Percentiles rank a stretch among this genome's conserved stretches.
phyloP scores from a whole-genome alignment of 257 asterid genomes.

The Phtheirospermum japonicum region DNA sequence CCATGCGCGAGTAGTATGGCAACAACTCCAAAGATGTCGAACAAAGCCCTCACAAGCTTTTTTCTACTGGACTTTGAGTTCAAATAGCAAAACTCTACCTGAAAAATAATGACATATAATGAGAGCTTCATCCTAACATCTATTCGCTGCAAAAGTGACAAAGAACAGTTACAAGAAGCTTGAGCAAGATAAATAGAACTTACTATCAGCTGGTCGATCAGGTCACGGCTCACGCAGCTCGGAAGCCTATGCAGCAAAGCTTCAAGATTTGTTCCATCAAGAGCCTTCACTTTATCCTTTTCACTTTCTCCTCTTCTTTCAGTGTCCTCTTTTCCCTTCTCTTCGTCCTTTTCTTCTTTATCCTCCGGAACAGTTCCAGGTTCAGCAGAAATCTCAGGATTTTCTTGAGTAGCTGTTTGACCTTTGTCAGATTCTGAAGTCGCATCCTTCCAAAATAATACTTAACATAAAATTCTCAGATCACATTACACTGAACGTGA shows the following conservation, averaged over 20 bases:
- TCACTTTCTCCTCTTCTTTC: conserved; percentile 82
- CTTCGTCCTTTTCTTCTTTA: conserved; percentile 76
- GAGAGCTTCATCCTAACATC: conserved; percentile 31
- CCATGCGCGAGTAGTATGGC: conserved; percentile 97
- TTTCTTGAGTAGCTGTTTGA: conserved; percentile 46
- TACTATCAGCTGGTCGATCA: conserved; percentile 97
- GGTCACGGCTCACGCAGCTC: conserved; percentile 93
- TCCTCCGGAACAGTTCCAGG: conserved; percentile 57
- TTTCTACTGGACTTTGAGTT: conserved; percentile 93
- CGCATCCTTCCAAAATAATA: conserved; percentile 51
- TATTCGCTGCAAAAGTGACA: conserved; percentile 18
- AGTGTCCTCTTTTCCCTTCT: conserved; percentile 80
- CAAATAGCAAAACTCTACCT: conserved; percentile 99
- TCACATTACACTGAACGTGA: conserved; percentile 20
- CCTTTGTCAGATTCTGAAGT: conserved; percentile 65
- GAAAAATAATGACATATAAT: conserved; percentile 28
- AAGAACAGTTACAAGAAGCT: conserved; percentile 23
- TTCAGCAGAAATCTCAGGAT: conserved; percentile 54
- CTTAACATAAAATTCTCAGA: conserved; percentile 11
- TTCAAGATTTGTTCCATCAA: conserved; percentile 89
- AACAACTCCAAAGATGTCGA: conserved; percentile 89
- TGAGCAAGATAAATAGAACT: conserved; percentile 30
- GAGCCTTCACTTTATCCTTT: conserved; percentile 85
- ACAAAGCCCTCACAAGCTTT: conserved; percentile 93
- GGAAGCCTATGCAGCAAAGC: conserved; percentile 94